Evolutionary conservation across 805 yeast species (phyloP).

Genomic region (Starmerella apicola): DNA sequence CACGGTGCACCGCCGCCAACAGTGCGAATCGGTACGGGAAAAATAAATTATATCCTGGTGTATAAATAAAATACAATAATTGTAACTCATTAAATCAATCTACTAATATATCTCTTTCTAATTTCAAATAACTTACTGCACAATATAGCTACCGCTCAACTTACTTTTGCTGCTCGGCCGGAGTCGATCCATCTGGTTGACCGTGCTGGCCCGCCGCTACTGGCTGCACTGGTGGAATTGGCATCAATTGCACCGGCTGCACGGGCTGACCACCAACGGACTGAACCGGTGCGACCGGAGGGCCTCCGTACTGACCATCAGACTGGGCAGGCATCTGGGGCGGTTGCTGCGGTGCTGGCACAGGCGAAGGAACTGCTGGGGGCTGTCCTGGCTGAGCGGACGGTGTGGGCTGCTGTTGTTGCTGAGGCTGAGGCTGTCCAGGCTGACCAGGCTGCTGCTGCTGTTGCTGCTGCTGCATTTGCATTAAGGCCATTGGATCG

Average conservation of each 20-base stretch:
- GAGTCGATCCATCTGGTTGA: no score
- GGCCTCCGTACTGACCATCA: background rate
- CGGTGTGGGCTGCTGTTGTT: background rate
- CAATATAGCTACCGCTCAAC: no score
- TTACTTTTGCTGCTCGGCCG: no score
- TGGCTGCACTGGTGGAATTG: background rate
- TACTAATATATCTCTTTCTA: no score
- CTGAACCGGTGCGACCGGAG: background rate
- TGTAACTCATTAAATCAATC: no score
- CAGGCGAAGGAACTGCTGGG: background rate
- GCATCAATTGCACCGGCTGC: background rate
- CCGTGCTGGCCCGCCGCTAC: background rate
- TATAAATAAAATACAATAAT: no score
- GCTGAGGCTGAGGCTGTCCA: conserved; percentile 5
- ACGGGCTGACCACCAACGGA: background rate
- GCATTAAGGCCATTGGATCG: conserved; percentile 10
- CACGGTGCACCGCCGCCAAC: no score
- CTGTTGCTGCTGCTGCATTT: conserved; percentile 13
- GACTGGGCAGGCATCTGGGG: background rate
- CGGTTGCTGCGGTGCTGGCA: background rate
- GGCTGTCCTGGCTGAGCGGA: background rate
- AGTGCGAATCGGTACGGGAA: no score
- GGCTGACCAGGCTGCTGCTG: conserved; percentile 6
- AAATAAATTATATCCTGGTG: no score
- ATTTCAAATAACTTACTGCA: no score